Evolutionary conservation across 2,329 filamentous ascomycete genomes (phyloP).

Genomic region (Aureobasidium sp.): DNA sequence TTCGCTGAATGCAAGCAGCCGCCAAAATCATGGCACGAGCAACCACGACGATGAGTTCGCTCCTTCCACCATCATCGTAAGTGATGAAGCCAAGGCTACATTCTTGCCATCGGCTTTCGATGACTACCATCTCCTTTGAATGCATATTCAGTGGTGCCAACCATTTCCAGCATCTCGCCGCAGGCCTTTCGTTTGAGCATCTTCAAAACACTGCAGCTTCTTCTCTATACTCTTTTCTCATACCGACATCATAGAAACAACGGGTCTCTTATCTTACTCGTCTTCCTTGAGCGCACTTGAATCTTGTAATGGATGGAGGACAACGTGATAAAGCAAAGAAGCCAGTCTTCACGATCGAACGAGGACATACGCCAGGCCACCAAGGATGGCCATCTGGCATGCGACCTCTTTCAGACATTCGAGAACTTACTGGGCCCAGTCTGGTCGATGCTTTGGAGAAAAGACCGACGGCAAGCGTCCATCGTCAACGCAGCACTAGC

Average conservation of each 20-base stretch:
- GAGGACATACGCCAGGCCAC: not conserved
- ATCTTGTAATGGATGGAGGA: not conserved
- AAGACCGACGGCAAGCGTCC: not conserved
- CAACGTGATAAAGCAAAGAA: not conserved
- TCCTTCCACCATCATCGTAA: not conserved
- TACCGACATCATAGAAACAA: not conserved
- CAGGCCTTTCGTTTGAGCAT: not conserved
- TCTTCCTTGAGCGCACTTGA: not conserved
- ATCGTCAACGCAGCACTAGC: constrained; percentile 12
- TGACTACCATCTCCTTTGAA: not conserved
- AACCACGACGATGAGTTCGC: not conserved
- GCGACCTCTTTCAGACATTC: constrained; percentile 41
- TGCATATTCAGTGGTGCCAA: not conserved
- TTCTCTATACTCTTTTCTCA: not conserved
- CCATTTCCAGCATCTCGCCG: not conserved
- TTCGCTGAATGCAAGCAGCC: not conserved
- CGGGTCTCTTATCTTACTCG: no score
- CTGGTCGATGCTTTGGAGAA: constrained; percentile 26
- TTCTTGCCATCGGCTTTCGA: not conserved
- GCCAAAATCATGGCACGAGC: not conserved
- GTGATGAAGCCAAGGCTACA: not conserved
- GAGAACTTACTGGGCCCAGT: constrained; percentile 42
- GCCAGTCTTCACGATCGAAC: constrained; percentile 7
- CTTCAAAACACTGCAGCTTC: not conserved
- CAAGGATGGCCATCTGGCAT: constrained; percentile 22